Base-by-base conservation (phyloP, 2,329 filamentous ascomycete genomes). In the Colletotrichum magnum region DNA sequence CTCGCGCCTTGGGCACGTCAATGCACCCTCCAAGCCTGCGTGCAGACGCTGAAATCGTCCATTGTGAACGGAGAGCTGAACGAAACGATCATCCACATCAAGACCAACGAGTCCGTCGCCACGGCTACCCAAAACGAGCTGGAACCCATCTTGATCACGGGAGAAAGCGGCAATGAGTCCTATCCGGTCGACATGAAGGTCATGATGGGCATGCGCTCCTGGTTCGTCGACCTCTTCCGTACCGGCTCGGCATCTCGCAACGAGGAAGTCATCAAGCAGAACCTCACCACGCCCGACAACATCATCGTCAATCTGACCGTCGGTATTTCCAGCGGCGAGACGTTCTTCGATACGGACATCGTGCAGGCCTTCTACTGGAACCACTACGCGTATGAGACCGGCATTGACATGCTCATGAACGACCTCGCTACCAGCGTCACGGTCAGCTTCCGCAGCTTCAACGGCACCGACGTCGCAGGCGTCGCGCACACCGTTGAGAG, bases 291-390 rank as follows among this genome's bases (percentile, higher is more conserved):
- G 3, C 60, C 68, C 5, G 71, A 74, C 58, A 74, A 64, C 58
- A 73, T 79, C 4, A 76, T 75, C 10, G 77, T 78, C 43, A 78
- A 78, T 58, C 72, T 78, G 9, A 78, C 77, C 2, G 77, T 78
- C 4, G 78, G 77, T 21, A 78, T 79, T 36, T 75, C 76, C 2
- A 75, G 72, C 7, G 77, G 77, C 13, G 73, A 73, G 51, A 79
- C 76, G 5, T 78, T 78, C 65, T 78, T 78, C 70, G 77, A 79
- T 61, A 78, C 75, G 1, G 79, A 81, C 60, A 75, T 80, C 54
- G 78, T 81, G 15, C 79, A 79, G 28, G 79, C 78, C 2, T 81
- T 81, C 57, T 81, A 81, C 73, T 80, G 78, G 79, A 79, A 80
- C 68, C 80, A 81, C 74, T 80, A 80, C 72, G 73, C 81, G 60